Base-by-base conservation (phyloP, 2,329 filamentous ascomycete genomes). In the Dactylellina leptospora region DNA sequence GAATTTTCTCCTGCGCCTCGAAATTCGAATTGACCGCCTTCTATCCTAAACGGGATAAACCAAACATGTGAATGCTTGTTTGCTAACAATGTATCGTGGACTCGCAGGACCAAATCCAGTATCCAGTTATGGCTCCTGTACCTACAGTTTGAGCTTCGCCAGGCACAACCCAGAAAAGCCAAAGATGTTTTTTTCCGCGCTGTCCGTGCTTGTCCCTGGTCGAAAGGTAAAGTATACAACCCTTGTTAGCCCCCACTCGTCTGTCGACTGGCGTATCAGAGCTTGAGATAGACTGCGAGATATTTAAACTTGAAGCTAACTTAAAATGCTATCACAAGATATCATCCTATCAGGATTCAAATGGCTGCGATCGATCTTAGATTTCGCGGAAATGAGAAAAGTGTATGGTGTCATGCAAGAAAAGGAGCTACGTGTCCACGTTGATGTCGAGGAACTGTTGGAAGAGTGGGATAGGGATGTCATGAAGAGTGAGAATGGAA, bases 191-290 rank as follows among this genome's bases (percentile, higher is more conserved):
- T 86, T 75, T 84, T 85, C 66, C 80, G 84, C 30, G 86, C 85
- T 0, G 75, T 90, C 73, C 80, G 82, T 44, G 80, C 81, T 13
- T 82, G 87, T 76, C 88, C 88, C 0, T 90, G 87, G 87, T 84
- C 82, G 1, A 89, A 90, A 77, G 73, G 76, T 75, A 66, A 40
- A 28, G 38, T 40, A 47, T 42, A 47, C 25, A 48, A 33, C 33
- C 4, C 47, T 42, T 8, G 18, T 10, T 36, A 6, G 2, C 56
- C 20, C 40, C 22, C 20, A 23, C 53, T 44, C 44, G 30, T 25
- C 18, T 9, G 4, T 4, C n/a, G 10, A 25, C 11, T 30, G 53
- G 33, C 62, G 28, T 55, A 28, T 28, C 30, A 42, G 40, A 53
- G 42, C 11, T 44, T 20, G 27, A 48, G 25, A 20, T 18, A 30